phyloP scores from a whole-genome alignment of 2,329 filamentous ascomycete species.

The Hymenoscyphus scutula region DNA sequence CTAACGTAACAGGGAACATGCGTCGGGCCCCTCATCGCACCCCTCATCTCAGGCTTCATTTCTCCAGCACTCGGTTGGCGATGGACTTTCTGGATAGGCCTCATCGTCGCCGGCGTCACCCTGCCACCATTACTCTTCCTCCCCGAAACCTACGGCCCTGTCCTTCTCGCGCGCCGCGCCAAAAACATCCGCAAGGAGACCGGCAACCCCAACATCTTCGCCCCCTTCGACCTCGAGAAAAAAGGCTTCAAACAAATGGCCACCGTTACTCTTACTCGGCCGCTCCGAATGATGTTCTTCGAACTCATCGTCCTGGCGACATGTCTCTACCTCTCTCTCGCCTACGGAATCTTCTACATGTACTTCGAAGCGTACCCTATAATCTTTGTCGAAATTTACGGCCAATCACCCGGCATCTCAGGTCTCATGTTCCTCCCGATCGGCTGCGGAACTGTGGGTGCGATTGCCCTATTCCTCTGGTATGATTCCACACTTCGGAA shows the following conservation, averaged over 20 bases:
- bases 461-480: constrained; percentile 46
- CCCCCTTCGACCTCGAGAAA: constrained; percentile 63
- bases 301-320: constrained; percentile 63
- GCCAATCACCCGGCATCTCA: constrained; percentile 55
- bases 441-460: constrained; percentile 48
- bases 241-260: constrained; percentile 47
- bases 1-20: constrained; percentile 50
- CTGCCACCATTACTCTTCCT: constrained; percentile 59
- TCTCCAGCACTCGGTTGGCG: constrained; percentile 57
- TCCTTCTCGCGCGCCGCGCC: constrained; percentile 59
- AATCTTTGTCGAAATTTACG: constrained; percentile 58
- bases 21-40: constrained; percentile 61
- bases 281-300: constrained; percentile 56
- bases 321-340: constrained; percentile 58
- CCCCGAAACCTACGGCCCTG: constrained; percentile 60
- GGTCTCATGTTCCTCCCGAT: constrained; percentile 62
- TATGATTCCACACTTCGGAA: constrained; percentile 53
- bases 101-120: constrained; percentile 61
- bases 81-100: constrained; percentile 62
- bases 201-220: constrained; percentile 53
- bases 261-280: constrained; percentile 59
- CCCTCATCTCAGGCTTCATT: constrained; percentile 58
- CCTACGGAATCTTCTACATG: constrained; percentile 61
- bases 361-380: constrained; percentile 66
- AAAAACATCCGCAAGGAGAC: constrained; percentile 57